Conservation (phyloP, 495 filamentous ascomycete species). For the Penicillium subrubescens region DNA sequence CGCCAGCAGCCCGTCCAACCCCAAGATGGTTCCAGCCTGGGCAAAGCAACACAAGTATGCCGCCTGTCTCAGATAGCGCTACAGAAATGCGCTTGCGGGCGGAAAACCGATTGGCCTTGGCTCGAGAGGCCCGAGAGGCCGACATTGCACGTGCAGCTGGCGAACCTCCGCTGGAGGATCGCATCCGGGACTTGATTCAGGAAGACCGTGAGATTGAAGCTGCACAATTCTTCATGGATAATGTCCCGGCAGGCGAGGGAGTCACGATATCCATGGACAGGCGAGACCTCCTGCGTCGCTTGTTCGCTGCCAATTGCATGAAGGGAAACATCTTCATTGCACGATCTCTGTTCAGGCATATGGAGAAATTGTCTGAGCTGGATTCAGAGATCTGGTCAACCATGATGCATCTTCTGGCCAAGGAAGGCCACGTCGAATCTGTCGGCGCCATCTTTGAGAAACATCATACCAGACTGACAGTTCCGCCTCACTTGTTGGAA, state of each 20-base stretch:
- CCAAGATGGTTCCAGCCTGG: constrained; percentile 1
- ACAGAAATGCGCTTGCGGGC: constrained; percentile 1
- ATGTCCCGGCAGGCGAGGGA: constrained; percentile 17
- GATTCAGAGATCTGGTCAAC: constrained; percentile 42
- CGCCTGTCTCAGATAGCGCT: not conserved
- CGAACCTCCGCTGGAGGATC: constrained; percentile 14
- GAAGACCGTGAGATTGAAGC: constrained; percentile 37
- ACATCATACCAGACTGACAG: constrained; percentile 28
- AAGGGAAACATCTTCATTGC: constrained; percentile 45
- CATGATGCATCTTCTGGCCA: constrained; percentile 44
- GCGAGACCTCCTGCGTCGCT: constrained; percentile 32
- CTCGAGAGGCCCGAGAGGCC: constrained; percentile 15
- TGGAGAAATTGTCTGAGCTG: constrained; percentile 38
- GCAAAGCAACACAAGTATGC: not conserved
- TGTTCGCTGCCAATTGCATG: constrained; percentile 43
- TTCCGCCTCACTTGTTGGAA: constrained; percentile 40
- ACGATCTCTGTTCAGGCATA: constrained; percentile 38
- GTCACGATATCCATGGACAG: constrained; percentile 31
- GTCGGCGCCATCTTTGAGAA: constrained; percentile 37
- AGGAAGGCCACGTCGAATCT: constrained; percentile 44
- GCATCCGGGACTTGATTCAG: constrained; percentile 21
- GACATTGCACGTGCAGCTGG: constrained; percentile 8
- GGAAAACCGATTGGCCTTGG: constrained; percentile 15
- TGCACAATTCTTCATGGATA: constrained; percentile 41
- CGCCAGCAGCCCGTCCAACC: not conserved